Evolutionary conservation across 2,329 filamentous ascomycete genomes (phyloP).

Genomic region (Pleurostoma richardsiae): DNA sequence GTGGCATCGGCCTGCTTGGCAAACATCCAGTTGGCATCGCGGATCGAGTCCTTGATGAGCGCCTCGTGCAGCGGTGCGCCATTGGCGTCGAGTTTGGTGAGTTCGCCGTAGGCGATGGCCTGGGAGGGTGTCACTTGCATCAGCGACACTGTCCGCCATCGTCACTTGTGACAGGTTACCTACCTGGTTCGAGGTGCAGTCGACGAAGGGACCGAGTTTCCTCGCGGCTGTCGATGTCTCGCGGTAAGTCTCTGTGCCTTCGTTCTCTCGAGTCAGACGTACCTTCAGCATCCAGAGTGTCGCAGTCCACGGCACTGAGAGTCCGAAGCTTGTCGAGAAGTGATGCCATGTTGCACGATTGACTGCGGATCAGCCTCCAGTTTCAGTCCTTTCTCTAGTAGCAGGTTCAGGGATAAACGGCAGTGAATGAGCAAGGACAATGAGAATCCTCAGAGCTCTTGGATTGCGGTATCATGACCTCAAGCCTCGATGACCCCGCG

Average conservation of each 20-base stretch:
- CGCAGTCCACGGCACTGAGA: slow-evolving; percentile 42
- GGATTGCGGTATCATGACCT: no score
- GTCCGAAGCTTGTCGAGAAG: slow-evolving; percentile 37
- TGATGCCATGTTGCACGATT: not conserved
- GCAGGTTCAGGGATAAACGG: no score
- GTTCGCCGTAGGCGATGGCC: slow-evolving; percentile 45
- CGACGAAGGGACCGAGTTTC: slow-evolving; percentile 40
- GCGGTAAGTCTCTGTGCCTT: no score
- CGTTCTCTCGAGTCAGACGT: not conserved
- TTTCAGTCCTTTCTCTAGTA: no score
- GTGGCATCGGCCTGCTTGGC: slow-evolving; percentile 26
- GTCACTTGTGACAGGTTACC: not conserved
- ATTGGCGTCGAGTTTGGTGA: slow-evolving; percentile 22
- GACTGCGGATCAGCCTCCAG: no score
- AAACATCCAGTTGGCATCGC: slow-evolving; percentile 23
- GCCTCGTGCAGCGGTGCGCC: slow-evolving; percentile 29
- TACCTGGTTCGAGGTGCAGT: slow-evolving; percentile 52
- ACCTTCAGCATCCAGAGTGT: slow-evolving; percentile 45
- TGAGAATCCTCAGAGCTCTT: no score
- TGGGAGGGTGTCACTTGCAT: slow-evolving; percentile 8
- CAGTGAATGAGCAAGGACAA: no score
- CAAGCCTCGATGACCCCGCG: no score
- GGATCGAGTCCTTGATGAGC: slow-evolving; percentile 28
- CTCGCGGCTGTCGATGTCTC: slow-evolving; percentile 29
- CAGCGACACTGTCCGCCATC: no score